Evolutionary conservation across 495 filamentous ascomycete genomes (phyloP), one percentile per base, ranked within the genome.

Genomic region (Talaromyces wortmannii): DNA sequence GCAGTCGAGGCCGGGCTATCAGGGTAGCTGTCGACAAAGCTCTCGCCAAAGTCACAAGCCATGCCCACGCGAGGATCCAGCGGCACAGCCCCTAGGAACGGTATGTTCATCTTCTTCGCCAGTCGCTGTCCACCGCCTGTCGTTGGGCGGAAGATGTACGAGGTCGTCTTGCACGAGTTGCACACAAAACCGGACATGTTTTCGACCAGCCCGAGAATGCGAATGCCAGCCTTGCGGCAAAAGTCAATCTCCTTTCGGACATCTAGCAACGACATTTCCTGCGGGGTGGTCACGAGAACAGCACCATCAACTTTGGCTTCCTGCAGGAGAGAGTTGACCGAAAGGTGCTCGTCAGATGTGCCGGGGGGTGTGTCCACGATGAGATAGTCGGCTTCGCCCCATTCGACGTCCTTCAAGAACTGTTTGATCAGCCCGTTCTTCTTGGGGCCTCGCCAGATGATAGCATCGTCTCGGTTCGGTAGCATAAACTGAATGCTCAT

Each of bases 401-500:
- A 97, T 64, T 92, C 90, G 23, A 97, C 95, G 66, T 98, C 95
- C 70, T 92, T 95, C 29, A 98, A 63, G 62, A 98, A 98, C 70
- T 92, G 88, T 74, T 97, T 98, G 65, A 98, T 97, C 55, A 98
- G 67, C 1, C 94, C 94, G 63, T 96, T 98, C 81, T 97, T 98
- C 79, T 97, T 98, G 5, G 95, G 87, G 0, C 94, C 94, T 30
- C 92, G 78, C 95, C 94, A 98, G 56, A 98, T 97, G 11, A 97
- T 84, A 4, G 94, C 95, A 57, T 94, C 90, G 62, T 97, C 94
- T 5, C 88, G 76, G 55, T 89, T 89, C 0, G 94, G 94, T 33
- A 98, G 76, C 92, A 98, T 94, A 66, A 97, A 97, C 68, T 97
- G 94, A 59, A 98, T 87, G 52, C 86, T 91, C 94, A 97, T 98